Conservation (phyloP, 495 filamentous ascomycete genomes). For the Xylaria intraflava region DNA sequence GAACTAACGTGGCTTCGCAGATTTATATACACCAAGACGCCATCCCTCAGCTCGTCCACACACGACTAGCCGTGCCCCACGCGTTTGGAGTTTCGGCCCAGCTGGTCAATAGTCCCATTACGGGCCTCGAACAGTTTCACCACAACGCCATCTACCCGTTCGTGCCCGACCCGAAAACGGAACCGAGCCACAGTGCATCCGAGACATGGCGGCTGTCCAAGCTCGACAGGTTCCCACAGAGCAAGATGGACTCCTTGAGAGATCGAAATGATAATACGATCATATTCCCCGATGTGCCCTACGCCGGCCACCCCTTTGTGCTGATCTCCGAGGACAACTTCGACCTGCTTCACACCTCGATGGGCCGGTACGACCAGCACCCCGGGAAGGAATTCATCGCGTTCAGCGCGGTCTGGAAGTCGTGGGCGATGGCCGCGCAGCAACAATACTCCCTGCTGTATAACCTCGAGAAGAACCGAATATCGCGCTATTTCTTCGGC, state of each 20-base stretch:
- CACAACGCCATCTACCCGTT: constrained; percentile 42
- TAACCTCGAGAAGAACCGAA: constrained; percentile 43
- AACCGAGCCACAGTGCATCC: constrained; percentile 12
- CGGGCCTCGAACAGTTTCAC: constrained; percentile 43
- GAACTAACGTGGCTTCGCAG: constrained; percentile 15
- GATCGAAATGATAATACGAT: constrained; percentile 16
- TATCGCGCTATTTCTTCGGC: constrained; percentile 46
- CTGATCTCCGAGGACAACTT: constrained; percentile 32
- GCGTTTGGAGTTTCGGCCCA: constrained; percentile 47
- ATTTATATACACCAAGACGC: constrained; percentile 48
- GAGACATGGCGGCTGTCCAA: constrained; percentile 24
- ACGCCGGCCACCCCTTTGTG: constrained; percentile 40
- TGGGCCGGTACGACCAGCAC: constrained; percentile 27
- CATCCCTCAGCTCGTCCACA: constrained; percentile 48
- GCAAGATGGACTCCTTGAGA: constrained; percentile 10
- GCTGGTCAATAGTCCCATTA: constrained; percentile 43
- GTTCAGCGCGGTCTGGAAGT: constrained; percentile 30
- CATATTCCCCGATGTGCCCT: constrained; percentile 25
- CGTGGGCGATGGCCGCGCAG: constrained; percentile 48
- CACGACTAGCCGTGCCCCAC: constrained; percentile 42
- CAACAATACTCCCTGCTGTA: constrained; percentile 51
- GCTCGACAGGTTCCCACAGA: constrained; percentile 16
- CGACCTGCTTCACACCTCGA: constrained; percentile 38
- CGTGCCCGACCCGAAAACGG: constrained; percentile 32
- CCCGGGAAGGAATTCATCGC: constrained; percentile 21